These are phyloP conservation scores for Isatis tinctoria DNA, from an alignment of 345 rosid genomes.

Conservation along the genomic window DNA sequence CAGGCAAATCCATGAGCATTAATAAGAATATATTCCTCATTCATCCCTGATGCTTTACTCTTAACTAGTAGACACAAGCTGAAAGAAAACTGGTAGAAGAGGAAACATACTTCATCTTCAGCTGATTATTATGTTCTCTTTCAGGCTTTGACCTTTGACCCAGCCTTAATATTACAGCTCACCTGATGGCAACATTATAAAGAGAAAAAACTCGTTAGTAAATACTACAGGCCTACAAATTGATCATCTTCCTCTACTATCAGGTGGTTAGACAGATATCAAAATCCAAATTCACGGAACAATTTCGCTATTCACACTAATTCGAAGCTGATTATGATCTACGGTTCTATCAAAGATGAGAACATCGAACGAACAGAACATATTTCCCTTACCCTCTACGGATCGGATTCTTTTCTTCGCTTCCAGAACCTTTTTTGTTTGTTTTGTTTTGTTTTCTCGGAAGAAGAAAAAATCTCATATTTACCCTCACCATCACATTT, in stretches of 20 bases:
- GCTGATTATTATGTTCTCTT: not conserved
- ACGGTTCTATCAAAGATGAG: not conserved
- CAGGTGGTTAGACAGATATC: no score
- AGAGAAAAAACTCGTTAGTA: no score
- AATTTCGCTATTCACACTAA: no score
- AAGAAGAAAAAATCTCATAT: not conserved
- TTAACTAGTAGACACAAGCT: not conserved
- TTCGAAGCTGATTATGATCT: not conserved
- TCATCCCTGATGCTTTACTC: no score
- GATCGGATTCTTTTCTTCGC: not conserved
- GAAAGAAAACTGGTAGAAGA: not conserved
- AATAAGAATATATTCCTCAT: no score
- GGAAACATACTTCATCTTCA: conserved; percentile 29
- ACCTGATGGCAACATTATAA: conserved; percentile 5
- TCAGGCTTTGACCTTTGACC: not conserved
- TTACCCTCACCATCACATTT: not conserved
- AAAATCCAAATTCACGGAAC: not conserved
- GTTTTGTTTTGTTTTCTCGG: not conserved
- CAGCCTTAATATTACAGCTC: not conserved
- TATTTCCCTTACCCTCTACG: not conserved
- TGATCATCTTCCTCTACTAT: no score
- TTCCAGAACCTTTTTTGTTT: not conserved
- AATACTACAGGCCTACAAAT: no score
- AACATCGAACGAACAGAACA: not conserved
- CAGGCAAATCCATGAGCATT: no score